Evolutionary conservation across 1,284 basidiomycete genomes (phyloP), one percentile per base, ranked within the genome.

Genomic region (Spongiforma sp.): DNA sequence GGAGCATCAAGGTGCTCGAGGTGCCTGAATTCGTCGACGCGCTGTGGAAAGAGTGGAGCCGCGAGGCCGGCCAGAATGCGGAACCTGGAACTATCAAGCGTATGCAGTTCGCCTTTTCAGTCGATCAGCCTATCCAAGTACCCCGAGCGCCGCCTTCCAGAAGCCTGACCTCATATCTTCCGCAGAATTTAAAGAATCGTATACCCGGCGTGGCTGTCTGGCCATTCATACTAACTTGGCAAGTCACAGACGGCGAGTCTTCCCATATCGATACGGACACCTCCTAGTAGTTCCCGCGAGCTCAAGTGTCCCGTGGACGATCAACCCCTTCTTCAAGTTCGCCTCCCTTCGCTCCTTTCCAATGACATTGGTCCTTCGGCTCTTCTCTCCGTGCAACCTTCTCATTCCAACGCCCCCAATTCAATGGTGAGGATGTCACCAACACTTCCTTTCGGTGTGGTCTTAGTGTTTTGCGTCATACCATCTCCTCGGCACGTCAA

Each of bases 51-150:
- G 91, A 93, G 77, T 89, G 89, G 75, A 87, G 83, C 71, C 89
- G 91, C 62, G 88, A 90, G 75, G 88, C 89, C n/a, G 84, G 81
- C 69, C 83, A 84, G 70, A 84, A 87, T 67, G 82, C 84, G 37
- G 79, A 81, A 65, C 86, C 87, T 12, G 90, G 89, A 32, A 89
- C 84, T 56, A 90, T 93, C 77, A 90, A 91, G 69, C 87, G 91
- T 56, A 93, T 93, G 90, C 91, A 93, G 69, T 93, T 93, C 78
- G 93, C 91, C 3, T 93, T 94, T 75, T 88, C 88, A 70, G 83
- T 93, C 69, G 91, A 93, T 77, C 87, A 89, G 65, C 88, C 89
- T 48, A 73, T 80, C 28, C 81, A 84, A 73, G 77, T n/a, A 75
- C 80, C 50, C 79, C 82, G 30, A 81, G 81, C 62, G 70, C 78